Evolutionary conservation across 805 yeast species (phyloP).

Genomic region (Saturnispora serradocipensis): DNA sequence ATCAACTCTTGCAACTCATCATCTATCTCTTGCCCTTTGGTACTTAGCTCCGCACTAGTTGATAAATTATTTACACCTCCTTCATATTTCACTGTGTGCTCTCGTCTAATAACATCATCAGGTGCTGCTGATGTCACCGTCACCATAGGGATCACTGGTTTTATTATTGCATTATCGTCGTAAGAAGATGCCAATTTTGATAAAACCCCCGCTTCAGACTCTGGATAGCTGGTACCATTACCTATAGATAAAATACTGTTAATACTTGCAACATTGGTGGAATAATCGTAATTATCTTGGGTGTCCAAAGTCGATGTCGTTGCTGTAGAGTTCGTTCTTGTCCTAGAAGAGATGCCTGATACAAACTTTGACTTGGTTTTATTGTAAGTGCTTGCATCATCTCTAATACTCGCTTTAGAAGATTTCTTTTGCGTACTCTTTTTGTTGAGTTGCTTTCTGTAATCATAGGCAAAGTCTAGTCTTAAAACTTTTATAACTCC

Average conservation of each 20-base stretch:
- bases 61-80: neutral
- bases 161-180: neutral
- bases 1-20: constrained; percentile 2
- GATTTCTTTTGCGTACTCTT: constrained; percentile 5
- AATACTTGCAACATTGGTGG: neutral
- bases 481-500: constrained; percentile 74
- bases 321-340: constrained; percentile 1
- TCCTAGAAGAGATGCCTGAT: neutral
- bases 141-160: neutral
- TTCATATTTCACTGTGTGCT: neutral
- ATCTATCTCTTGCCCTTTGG: constrained; percentile 5
- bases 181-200: neutral
- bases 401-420: neutral
- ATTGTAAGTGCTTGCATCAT: neutral
- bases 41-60: neutral
- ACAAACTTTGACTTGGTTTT: constrained; percentile 1
- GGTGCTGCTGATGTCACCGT: neutral
- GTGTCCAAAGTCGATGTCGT: constrained; percentile 3
- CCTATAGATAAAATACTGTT: neutral
- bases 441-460: constrained; percentile 26
- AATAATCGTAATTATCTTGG: neutral
- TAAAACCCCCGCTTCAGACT: neutral
- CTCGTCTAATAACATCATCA: neutral
- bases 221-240: neutral
- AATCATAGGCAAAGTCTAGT: constrained; percentile 57